Percentiles rank a stretch among this genome's conserved stretches.
Conservation (phyloP, 129 eudicot genomes). For the Cynara cardunculus region DNA sequence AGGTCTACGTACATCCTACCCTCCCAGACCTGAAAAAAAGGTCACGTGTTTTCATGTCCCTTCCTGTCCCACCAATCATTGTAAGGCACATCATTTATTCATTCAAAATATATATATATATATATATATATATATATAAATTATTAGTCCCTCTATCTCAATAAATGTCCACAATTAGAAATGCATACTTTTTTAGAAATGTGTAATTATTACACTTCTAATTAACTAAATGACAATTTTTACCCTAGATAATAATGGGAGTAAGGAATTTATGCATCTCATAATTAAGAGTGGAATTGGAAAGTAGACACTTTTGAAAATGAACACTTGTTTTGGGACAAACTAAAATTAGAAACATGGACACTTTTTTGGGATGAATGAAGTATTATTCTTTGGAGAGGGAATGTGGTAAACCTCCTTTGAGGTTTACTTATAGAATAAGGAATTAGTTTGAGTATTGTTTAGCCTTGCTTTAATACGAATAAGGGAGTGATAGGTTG, state of each 20-base stretch:
- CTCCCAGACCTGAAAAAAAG: neutral
- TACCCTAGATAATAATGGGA: neutral
- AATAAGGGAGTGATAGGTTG: too few relatives aligned
- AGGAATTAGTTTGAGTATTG: too few relatives aligned
- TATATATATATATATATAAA: too few relatives aligned
- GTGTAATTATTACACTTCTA: neutral
- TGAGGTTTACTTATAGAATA: too few relatives aligned
- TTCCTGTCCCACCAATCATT: neutral
- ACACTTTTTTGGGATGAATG: neutral
- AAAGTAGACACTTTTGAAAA: neutral
- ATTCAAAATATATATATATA: too few relatives aligned
- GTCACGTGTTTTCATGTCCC: neutral
- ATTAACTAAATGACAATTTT: neutral
- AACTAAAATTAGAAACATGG: neutral
- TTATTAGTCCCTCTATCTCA: neutral
- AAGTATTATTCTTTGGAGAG: neutral
- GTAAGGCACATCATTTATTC: neutral
- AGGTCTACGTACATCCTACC: neutral
- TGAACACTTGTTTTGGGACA: neutral
- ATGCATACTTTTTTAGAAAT: neutral
- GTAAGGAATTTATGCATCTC: neutral
- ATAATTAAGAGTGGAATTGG: neutral
- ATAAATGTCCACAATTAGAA: neutral
- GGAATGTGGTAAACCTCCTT: too few relatives aligned
- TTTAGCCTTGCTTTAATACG: too few relatives aligned